Evolutionary conservation across 1,284 basidiomycete species (phyloP).

Genomic region (Microstroma glucosiphilum): DNA sequence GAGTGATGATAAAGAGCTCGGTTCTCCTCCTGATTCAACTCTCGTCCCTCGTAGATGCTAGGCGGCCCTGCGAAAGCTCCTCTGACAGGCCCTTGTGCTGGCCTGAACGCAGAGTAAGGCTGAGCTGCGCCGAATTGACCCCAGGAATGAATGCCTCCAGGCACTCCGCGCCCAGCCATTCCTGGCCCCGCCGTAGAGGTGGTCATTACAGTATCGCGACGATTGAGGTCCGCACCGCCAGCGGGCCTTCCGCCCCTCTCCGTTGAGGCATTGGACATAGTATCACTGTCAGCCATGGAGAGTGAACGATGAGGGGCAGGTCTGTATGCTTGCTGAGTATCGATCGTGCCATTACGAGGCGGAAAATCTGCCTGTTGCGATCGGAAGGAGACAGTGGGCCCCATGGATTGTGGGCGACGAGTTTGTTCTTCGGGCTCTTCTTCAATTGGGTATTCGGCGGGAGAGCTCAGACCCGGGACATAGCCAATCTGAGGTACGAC

Average conservation of each 20-base stretch:
- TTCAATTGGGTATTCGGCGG: neutral
- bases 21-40: conserved; percentile 25
- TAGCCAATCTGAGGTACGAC: conserved; percentile 36
- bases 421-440: neutral
- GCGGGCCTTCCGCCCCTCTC: neutral
- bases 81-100: conserved; percentile 17
- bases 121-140: conserved; percentile 32
- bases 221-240: conserved; percentile 18
- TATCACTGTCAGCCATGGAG: neutral
- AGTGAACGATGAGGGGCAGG: neutral
- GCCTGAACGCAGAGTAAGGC: conserved; percentile 17
- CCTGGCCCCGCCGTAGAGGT: conserved; percentile 37
- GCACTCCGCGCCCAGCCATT: conserved; percentile 41
- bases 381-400: neutral
- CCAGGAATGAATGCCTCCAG: conserved; percentile 38
- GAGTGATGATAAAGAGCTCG: conserved; percentile 26
- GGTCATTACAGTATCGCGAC: conserved; percentile 41
- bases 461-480: conserved; percentile 36
- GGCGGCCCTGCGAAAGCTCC: conserved; percentile 37
- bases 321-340: neutral
- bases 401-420: neutral
- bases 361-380: no score
- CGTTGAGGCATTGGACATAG: neutral
- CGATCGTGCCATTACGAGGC: no score
- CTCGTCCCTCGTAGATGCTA: conserved; percentile 33